Percentiles rank a stretch among this genome's conserved stretches.
Conservation (phyloP, 2,329 filamentous ascomycete species). For the Aquanectria penicillioides region DNA sequence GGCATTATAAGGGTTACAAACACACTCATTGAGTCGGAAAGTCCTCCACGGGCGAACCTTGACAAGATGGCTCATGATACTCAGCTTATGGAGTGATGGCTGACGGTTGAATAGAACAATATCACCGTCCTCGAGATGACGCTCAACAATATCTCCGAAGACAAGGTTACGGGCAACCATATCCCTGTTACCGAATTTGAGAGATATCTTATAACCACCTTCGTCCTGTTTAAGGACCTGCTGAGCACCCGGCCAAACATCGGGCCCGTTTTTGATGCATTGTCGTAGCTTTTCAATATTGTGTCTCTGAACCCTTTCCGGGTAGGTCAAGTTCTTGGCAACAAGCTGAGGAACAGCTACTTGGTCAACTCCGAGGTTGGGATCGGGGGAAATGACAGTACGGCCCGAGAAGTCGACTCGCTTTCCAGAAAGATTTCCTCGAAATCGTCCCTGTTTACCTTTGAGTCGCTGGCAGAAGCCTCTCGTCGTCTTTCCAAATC, state of each 20-base stretch:
- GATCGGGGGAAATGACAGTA: conserved; percentile 97
- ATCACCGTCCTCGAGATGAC: conserved; percentile 94
- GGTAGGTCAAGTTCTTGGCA: conserved; percentile 97
- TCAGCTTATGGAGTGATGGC: conserved; percentile 96
- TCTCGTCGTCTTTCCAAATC: conserved; percentile 87
- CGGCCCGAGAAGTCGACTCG: conserved; percentile 98
- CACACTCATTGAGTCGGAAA: conserved; percentile 97
- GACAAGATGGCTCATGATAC: conserved; percentile 95
- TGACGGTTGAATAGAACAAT: conserved; percentile 98
- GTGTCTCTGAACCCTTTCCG: conserved; percentile 84
- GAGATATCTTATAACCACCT: conserved; percentile 73
- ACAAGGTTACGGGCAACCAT: conserved; percentile 78
- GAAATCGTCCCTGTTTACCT: conserved; percentile 96
- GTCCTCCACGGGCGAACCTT: conserved; percentile 96
- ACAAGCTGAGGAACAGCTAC: conserved; percentile 91
- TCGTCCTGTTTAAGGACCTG: conserved; percentile 78
- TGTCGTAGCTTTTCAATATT: conserved; percentile 85
- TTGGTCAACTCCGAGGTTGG: conserved; percentile 91
- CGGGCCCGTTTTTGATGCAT: conserved; percentile 79
- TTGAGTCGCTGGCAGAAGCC: conserved; percentile 96
- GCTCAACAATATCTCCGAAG: conserved; percentile 89
- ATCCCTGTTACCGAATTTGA: conserved; percentile 79
- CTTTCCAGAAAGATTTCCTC: conserved; percentile 96
- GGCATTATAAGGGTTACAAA: conserved; percentile 97
- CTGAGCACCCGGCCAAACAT: conserved; percentile 89